Base-by-base conservation (phyloP, 768 basidiomycete genomes). In the Exsudoporus frostii region DNA sequence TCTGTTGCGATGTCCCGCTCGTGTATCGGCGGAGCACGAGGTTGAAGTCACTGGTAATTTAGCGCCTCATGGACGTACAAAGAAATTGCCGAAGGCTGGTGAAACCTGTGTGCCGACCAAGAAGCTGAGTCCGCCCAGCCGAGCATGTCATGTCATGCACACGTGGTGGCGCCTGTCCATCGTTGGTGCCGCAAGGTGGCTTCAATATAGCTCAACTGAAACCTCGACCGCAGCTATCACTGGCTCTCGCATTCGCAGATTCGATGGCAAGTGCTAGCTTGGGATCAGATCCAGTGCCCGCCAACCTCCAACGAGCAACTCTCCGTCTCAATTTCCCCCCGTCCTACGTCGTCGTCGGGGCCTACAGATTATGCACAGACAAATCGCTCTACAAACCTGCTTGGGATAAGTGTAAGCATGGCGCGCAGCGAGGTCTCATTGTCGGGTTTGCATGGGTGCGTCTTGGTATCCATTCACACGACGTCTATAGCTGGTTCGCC, bases 391-490 rank as follows among this genome's bases (percentile, higher is more conserved):
- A 82, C 54, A 72, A 75, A 24, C 91, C 92, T 5, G 84, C 88
- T 8, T 92, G 93, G 90, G 73, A 88, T 63, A 94, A 92, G 71
- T 90, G 92, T 65, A 80, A 77, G 57, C 86, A 95, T 69, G 94
- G 88, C 0, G 80, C 81, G 1, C 65, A 77, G 43, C 74, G 92
- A 19, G 93, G 94, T 0, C 73, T 80, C 0, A 69, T 80, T 15
- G 86, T 91, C 37, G 92, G 87, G 0, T 64, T 78, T 0, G 67
- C 80, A 30, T 92, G 90, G 90, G 90, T 87, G 62, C 36, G 78
- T 71, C 20, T 30, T 2, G 2, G 14, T 1, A 11, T 40, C 27
- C 2, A 2, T 48, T 40, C 41, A 20, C 52, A 29, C 17, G 32
- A 4, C 15, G 32, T 48, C 36, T 19, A n/a, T n/a, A n/a, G n/a